A percentile compares a stretch with the other conserved stretches of the same genome.
Conservation (phyloP, 2,329 filamentous ascomycete species). For the Arachnopeziza araneosa region DNA sequence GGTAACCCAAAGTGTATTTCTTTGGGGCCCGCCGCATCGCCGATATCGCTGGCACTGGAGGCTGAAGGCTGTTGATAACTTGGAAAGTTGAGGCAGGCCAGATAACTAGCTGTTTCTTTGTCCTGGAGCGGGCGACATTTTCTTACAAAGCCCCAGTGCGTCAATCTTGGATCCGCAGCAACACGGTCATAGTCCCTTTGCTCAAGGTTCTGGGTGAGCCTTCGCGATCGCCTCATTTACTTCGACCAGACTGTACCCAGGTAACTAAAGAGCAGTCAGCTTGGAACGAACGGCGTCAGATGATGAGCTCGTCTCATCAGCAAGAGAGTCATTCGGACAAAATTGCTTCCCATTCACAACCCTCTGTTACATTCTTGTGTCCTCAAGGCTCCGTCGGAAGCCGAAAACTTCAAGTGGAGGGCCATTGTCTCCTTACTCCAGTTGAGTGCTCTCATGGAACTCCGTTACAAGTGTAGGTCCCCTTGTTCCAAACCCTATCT, state of each 20-base stretch:
- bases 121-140: neutral
- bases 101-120: neutral
- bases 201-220: neutral
- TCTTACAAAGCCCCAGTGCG: neutral
- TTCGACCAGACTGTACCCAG: neutral
- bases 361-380: neutral
- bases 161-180: neutral
- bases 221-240: neutral
- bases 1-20: neutral
- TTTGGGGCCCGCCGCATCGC: neutral
- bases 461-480: neutral
- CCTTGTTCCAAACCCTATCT: neutral
- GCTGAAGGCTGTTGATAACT: neutral
- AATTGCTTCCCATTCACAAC: neutral
- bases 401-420: neutral
- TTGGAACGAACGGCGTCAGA: neutral
- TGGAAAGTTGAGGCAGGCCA: too few species aligned
- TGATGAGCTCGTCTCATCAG: neutral
- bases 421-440: neutral
- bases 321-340: neutral
- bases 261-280: neutral
- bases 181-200: neutral
- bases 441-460: neutral
- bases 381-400: neutral
- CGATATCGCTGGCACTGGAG: neutral